Conservation (phyloP, 2,329 filamentous ascomycete genomes). For the Dothideomycetidae sp. region DNA sequence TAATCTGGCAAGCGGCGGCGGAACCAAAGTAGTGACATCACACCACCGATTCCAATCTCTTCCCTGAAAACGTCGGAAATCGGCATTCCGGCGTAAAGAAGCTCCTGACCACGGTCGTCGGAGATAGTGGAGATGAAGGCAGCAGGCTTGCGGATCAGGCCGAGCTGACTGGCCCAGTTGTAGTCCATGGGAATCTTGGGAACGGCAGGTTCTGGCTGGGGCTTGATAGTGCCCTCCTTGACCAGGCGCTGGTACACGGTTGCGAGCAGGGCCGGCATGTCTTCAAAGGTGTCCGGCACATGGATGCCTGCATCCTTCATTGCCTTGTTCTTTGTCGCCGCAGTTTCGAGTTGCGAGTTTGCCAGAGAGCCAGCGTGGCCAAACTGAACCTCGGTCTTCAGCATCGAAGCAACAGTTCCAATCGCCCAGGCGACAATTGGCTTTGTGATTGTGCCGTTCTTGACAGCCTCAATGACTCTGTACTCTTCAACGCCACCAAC, state of each 20-base stretch:
- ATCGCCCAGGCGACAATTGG: conserved; percentile 99
- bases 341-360: conserved; percentile 98
- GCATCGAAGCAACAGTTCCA: conserved; percentile 97
- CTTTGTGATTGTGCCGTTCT: conserved; percentile 90
- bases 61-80: conserved; percentile 99
- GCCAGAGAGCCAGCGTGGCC: conserved; percentile 96
- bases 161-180: conserved; percentile 98
- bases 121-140: conserved; percentile 99
- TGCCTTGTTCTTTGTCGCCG: conserved; percentile 86
- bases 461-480: conserved; percentile 96
- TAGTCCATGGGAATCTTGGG: conserved; percentile 99
- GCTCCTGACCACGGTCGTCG: conserved; percentile 97
- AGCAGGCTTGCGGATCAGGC: conserved; percentile 97
- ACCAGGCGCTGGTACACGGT: conserved; percentile 81
- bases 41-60: conserved; percentile 97
- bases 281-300: conserved; percentile 94
- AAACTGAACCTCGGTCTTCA: conserved; percentile 99
- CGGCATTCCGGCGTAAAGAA: conserved; percentile 96
- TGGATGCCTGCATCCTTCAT: conserved; percentile 92
- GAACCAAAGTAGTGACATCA: conserved; percentile 99
- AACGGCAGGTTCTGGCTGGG: conserved; percentile 74
- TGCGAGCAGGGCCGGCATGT: conserved; percentile 65
- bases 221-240: conserved; percentile 69
- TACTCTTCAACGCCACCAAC: conserved; percentile 99
- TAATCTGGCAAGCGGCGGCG: conserved; percentile 90